Base-by-base conservation (phyloP, 2,329 filamentous ascomycete genomes). In the Didymella pomorum region DNA sequence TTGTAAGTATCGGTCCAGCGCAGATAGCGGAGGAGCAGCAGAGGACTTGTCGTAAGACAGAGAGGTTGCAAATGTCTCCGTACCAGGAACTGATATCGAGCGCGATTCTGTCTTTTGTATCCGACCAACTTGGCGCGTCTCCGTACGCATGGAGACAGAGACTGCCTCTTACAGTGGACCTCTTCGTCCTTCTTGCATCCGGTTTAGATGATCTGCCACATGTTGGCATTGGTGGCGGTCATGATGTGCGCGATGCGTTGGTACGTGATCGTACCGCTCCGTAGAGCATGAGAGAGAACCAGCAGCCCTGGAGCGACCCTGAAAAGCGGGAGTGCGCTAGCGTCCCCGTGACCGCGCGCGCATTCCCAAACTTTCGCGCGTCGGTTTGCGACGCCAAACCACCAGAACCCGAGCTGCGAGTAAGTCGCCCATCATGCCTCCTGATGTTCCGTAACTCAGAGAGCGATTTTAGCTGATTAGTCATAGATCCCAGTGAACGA, bases 401-500 rank as follows among this genome's bases (percentile, higher is more conserved):
- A 61, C 66, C 66, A 66, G 57, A 64, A 69, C 62, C 64, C 64
- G 64, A 66, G 65, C 67, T 65, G 63, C 69, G 63, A 68, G 68
- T 72, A 69, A 56, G 68, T 69, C 33, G 35, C 48, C 44, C 58
- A 41, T 49, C 52, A 25, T 18, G 21, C 18, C 11, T 29, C 21
- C n/a, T n/a, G n/a, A n/a, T n/a, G n/a, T n/a, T n/a, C n/a, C n/a
- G n/a, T n/a, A n/a, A n/a, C n/a, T n/a, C n/a, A n/a, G n/a, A n/a
- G n/a, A n/a, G n/a, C n/a, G n/a, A n/a, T n/a, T n/a, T n/a, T n/a
- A n/a, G 21, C 64, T 65, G 29, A 68, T 39, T 14, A n/a, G 10
- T 33, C 3, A 16, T 12, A 71, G 68, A 66, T 70, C 68, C 64
- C 68, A 50, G 49, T 71, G 68, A 71, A 69, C 67, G 68, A 71